Base-by-base conservation (phyloP, 371 early-diverging fungal genomes). In the Blastocladiella emersonii region DNA sequence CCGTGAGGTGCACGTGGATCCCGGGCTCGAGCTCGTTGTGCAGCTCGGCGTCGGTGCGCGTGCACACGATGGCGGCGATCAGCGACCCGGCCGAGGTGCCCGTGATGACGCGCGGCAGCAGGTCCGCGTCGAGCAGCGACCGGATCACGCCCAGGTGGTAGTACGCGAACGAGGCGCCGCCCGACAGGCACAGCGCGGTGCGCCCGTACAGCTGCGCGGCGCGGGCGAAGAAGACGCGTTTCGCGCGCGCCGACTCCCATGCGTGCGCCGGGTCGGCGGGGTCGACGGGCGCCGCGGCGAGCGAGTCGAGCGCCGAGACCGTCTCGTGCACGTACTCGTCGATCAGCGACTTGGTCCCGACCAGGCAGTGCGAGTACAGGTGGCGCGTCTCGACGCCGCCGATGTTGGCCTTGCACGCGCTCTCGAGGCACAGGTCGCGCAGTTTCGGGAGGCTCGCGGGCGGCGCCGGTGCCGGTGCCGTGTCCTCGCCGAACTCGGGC, bases 111-210 rank as follows among this genome's bases (percentile, higher is more conserved):
- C 85, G 71, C 15, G 89, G 88, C 61, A 88, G 64, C 32, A 87
- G 65, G 0, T 77, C 78, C 65, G 78, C 76, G 55, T 86, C 83
- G 64, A 79, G 71, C 39, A 88, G 72, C 3, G 85, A 76, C 65
- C 85, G 85, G n/a, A 84, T 78, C 0, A 88, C 86, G 44, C 89
- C 89, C 23, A 87, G 68, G 69, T 88, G 89, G 66, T 79, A 82
- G 63, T 85, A 67, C 13, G 83, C 85, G 34, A 74, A 59, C 3
- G 68, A 61, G 19, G 71, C 81, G 10, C 81, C 81, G 17, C 80
- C 80, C 32, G 67, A 66, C 67, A 61, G 75, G 70, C 64, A 86
- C 82, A 66, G 78, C 62, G 72, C 88, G 77, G 63, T 79, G 81
- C 45, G 35, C 5, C 74, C 78, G 63, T 69, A 74, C 49, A 64